Conservation (phyloP, 2,329 filamentous ascomycete species). For the Pseudogymnoascus sp. region DNA sequence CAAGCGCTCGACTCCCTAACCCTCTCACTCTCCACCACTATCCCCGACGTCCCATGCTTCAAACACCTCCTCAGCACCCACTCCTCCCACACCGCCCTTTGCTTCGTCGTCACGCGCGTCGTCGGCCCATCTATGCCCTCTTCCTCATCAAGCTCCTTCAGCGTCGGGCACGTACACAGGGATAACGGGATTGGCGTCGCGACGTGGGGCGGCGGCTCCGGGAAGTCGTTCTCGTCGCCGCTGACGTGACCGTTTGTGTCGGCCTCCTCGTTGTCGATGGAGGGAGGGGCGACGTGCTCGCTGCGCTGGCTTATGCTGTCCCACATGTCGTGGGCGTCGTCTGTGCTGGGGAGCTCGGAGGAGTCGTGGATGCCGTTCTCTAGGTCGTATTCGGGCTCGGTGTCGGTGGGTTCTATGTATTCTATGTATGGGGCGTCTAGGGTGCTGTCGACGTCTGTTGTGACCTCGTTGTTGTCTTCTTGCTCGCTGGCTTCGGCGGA, state of each 20-base stretch:
- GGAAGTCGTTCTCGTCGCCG: slow-evolving; percentile 2
- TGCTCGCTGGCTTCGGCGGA: slow-evolving; percentile 19
- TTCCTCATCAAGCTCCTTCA: slow-evolving; percentile 28
- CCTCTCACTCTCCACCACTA: slow-evolving; percentile 1
- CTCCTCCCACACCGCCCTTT: slow-evolving; percentile 48
- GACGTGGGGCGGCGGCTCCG: slow-evolving; percentile 2
- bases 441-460: slow-evolving; percentile 13
- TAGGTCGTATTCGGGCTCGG: background rate
- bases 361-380: background rate
- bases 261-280: slow-evolving; percentile 26
- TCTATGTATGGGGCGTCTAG: slow-evolving; percentile 6
- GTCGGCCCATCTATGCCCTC: slow-evolving; percentile 42
- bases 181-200: slow-evolving; percentile 18
- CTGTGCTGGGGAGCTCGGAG: background rate
- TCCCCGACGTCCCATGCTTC: slow-evolving; percentile 15
- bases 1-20: background rate
- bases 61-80: slow-evolving; percentile 44
- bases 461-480: slow-evolving; percentile 27
- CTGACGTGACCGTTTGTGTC: slow-evolving; percentile 17
- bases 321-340: background rate
- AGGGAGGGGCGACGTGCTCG: slow-evolving; percentile 36
- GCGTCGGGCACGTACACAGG: slow-evolving; percentile 25
- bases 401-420: background rate
- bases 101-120: slow-evolving; percentile 36
- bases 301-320: background rate